phyloP scores from a whole-genome alignment of 2,329 filamentous ascomycete genomes.

The Mycosphaerella arachidis region DNA sequence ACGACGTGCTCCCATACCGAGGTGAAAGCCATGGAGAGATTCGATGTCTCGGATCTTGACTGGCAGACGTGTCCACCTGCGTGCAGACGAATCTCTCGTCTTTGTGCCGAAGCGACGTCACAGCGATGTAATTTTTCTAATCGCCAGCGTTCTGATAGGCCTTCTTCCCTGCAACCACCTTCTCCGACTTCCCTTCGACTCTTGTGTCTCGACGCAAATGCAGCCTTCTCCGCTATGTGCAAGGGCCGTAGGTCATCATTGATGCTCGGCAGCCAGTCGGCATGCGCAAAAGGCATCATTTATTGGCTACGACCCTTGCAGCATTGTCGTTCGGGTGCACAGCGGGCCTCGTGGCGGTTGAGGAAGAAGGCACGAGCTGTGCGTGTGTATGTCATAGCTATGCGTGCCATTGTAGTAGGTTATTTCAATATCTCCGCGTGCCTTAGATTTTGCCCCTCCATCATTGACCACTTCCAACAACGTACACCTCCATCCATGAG shows the following conservation, averaged over 20 bases:
- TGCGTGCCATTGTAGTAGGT: not conserved
- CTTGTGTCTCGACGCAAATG: constrained; percentile 2
- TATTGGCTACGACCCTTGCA: not conserved
- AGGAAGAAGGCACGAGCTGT: not conserved
- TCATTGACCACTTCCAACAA: not conserved
- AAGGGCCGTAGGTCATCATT: constrained; percentile 1
- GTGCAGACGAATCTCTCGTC: not conserved
- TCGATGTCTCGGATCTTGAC: not conserved
- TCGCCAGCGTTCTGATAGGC: constrained; percentile 10
- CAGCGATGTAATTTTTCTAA: constrained; percentile 4
- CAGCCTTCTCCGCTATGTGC: constrained; percentile 4
- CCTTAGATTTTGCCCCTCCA: not conserved
- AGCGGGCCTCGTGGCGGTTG: not conserved
- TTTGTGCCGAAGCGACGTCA: not conserved
- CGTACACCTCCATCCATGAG: not conserved
- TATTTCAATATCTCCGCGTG: not conserved
- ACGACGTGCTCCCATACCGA: not conserved
- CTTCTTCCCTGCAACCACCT: not conserved
- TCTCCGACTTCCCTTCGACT: not conserved
- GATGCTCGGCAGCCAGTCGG: not conserved
- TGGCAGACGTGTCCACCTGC: not conserved
- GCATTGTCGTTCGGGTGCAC: not conserved
- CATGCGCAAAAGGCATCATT: not conserved
- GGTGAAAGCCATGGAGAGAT: not conserved
- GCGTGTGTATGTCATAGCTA: not conserved